Conservation (phyloP, 352 stramenopile species). For the Globisporangium camurandrum region DNA sequence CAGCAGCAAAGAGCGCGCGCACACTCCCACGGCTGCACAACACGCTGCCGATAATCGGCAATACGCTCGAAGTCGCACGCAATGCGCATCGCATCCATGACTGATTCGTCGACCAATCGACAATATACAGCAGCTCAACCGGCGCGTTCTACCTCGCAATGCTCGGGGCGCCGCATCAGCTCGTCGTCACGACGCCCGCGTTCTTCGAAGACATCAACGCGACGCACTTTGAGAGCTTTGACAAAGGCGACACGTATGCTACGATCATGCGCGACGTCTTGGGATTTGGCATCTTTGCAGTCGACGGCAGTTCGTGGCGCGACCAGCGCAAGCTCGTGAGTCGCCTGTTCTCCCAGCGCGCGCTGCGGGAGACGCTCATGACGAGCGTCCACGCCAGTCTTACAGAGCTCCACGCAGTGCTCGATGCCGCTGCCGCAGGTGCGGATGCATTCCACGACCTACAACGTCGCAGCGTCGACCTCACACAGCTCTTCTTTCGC, state of each 20-base stretch:
- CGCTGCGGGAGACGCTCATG: slow-evolving; percentile 17
- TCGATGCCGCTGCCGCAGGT: slow-evolving; percentile 9
- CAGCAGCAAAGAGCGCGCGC: too few species aligned
- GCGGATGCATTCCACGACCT: too few species aligned
- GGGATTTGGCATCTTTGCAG: slow-evolving; percentile 19
- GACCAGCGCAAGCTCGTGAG: slow-evolving; percentile 21
- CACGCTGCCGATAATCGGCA: too few species aligned
- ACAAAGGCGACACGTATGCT: slow-evolving; percentile 10
- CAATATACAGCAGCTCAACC: slow-evolving; percentile 4
- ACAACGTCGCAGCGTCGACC: too few species aligned
- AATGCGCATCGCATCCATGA: slow-evolving; percentile 11
- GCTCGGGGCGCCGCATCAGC: background rate
- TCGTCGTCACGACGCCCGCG: slow-evolving; percentile 12
- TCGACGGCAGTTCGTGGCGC: slow-evolving; percentile 21
- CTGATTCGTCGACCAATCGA: slow-evolving; percentile 1
- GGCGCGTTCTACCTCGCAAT: slow-evolving; percentile 8
- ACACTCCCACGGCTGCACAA: too few species aligned
- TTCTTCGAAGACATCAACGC: slow-evolving; percentile 17
- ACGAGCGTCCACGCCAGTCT: slow-evolving; percentile 21
- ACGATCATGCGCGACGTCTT: slow-evolving; percentile 19
- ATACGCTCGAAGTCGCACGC: too few species aligned
- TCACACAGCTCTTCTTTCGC: slow-evolving; percentile 27
- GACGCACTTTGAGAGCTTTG: slow-evolving; percentile 20
- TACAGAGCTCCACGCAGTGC: slow-evolving; percentile 12
- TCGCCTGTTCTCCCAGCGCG: slow-evolving; percentile 24